phyloP scores from a whole-genome alignment of 371 early-diverging fungal species.

The Lichtheimia ramosa region DNA sequence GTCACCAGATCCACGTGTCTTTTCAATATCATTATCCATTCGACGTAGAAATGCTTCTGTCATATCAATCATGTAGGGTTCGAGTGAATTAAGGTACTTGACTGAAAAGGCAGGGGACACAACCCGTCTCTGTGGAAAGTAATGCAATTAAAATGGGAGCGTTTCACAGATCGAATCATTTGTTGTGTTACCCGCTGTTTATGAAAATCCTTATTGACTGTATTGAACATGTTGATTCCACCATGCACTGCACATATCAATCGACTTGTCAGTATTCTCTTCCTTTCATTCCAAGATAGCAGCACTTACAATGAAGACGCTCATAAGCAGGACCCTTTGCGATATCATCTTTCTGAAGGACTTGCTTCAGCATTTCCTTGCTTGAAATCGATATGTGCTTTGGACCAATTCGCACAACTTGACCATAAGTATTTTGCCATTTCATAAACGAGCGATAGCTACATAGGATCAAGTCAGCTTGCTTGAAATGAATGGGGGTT shows the following conservation, averaged over 20 bases:
- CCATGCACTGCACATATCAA: background rate
- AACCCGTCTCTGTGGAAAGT: conserved; percentile 30
- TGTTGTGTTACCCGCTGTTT: conserved; percentile 27
- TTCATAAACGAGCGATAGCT: conserved; percentile 7
- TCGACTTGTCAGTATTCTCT: background rate
- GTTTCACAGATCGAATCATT: too few relatives aligned
- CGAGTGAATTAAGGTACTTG: conserved; percentile 39
- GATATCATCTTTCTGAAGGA: conserved; percentile 21
- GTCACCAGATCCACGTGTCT: conserved; percentile 5
- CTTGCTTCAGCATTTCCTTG: conserved; percentile 28
- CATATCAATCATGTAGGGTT: conserved; percentile 26
- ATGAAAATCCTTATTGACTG: conserved; percentile 28
- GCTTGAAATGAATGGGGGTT: too few relatives aligned
- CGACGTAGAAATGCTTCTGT: conserved; percentile 19
- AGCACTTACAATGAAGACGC: conserved; percentile 1
- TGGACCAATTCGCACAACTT: conserved; percentile 19
- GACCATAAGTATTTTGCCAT: conserved; percentile 22
- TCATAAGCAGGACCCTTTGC: conserved; percentile 14
- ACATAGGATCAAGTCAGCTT: background rate
- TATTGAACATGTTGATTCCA: conserved; percentile 23
- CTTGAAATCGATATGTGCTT: conserved; percentile 16
- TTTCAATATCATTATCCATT: conserved; percentile 17
- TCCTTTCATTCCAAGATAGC: background rate
- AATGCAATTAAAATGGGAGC: background rate
- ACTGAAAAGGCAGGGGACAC: conserved; percentile 47